Evolutionary conservation across 2,329 filamentous ascomycete species (phyloP), one percentile per base, ranked within the genome.

Genomic region (Sclerotinia sclerotiorum): DNA sequence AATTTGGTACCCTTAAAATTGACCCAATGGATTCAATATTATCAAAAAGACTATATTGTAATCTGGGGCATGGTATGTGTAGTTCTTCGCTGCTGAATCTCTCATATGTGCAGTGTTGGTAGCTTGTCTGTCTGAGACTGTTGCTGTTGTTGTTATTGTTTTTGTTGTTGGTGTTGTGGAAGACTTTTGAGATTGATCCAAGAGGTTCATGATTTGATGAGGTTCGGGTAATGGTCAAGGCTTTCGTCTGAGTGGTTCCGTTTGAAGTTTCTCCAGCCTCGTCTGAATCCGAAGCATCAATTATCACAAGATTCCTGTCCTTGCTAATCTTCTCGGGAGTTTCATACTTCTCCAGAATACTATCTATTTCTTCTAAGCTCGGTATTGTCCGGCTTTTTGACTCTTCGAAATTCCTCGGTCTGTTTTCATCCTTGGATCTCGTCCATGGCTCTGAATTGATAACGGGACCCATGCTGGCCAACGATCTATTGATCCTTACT

Each of bases 161-260:
- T 10, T 35, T 35, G 35, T 35, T 35, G 49, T 21, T 49, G 42
- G 11, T 67, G 32, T 55, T 11, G 35, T 27, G 44, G 62, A 46
- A 57, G 49, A 32, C 24, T 44, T 32, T 19, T 5, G 55, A 39
- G n/a, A n/a, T 67, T 48, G 29, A 19, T 52, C 35, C 24, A 1
- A 39, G 44, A 52, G 65, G 2, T 46, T 48, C 64, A 29, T 51
- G 7, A n/a, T n/a, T 67, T 52, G 32, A 10, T 10, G 46, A 63
- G 29, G 46, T 39, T 13, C n/a, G 27, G n/a, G 27, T 19, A 5
- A 32, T 51, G 5, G 32, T 51, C 32, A 52, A 39, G n/a, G 66
- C 58, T 68, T 60, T 60, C 66, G 49, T 65, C 39, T 49, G 49
- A 68, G 27, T 68, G 60, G 60, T 27, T 60, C 6, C 5, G 60